These are phyloP conservation scores for Passiflora organensis DNA, from an alignment of 345 rosid species.

Conservation along the genomic window DNA sequence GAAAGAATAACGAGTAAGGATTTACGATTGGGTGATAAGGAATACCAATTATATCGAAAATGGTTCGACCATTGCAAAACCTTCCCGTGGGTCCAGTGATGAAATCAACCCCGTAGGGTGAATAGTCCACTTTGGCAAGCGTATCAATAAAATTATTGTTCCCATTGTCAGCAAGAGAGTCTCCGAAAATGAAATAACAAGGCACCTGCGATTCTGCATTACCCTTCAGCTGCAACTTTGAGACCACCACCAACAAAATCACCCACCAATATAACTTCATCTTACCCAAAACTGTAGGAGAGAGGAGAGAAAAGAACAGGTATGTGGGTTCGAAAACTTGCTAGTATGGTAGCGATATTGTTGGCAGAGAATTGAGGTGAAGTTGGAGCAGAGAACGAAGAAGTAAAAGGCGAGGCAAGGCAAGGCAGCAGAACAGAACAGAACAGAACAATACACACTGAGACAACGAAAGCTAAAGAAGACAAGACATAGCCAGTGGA, in stretches of 20 bases:
- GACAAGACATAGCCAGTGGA: no score
- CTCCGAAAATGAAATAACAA: conserved; percentile 24
- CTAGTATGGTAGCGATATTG: no score
- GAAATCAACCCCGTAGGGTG: conserved; percentile 23
- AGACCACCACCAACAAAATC: neutral
- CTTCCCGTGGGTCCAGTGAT: conserved; percentile 14
- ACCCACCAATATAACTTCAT: neutral
- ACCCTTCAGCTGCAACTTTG: neutral
- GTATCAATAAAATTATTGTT: conserved; percentile 17
- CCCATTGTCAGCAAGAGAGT: conserved; percentile 23
- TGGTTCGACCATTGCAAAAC: conserved; percentile 17
- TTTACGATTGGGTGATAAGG: no score
- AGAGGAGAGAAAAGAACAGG: neutral
- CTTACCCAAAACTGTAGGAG: neutral
- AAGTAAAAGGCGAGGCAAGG: no score
- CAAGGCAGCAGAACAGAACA: no score
- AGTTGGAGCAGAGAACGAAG: no score
- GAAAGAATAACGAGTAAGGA: neutral
- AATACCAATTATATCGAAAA: conserved; percentile 21
- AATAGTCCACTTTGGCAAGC: conserved; percentile 11
- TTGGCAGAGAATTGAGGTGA: no score
- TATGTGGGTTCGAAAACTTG: no score
- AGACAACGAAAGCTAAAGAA: no score
- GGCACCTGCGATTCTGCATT: conserved; percentile 10
- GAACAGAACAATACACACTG: no score